A percentile compares a stretch with the other conserved stretches of the same genome.
phyloP scores from a whole-genome alignment of 768 basidiomycete species.

The Suillus subaureus region DNA sequence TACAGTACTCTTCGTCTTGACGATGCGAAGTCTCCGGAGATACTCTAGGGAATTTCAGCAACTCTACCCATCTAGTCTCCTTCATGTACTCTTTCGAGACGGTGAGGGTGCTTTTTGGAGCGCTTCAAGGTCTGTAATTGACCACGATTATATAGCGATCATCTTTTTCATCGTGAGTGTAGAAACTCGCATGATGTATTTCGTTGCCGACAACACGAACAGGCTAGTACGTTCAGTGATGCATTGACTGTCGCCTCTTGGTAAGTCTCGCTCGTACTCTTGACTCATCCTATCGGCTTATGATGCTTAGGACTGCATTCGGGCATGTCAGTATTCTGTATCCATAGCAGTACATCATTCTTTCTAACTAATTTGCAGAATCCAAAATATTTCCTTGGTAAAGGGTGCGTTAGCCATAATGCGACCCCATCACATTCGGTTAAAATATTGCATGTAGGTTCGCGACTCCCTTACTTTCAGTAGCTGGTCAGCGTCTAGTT shows the following conservation, averaged over 20 bases:
- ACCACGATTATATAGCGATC: constrained; percentile 2
- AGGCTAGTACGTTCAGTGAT: constrained; percentile 11
- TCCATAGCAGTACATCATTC: not conserved
- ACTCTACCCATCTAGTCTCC: constrained; percentile 11
- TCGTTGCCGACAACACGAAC: not conserved
- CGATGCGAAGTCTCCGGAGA: constrained; percentile 13
- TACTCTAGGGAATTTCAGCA: constrained; percentile 2
- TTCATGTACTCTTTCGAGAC: constrained; percentile 8
- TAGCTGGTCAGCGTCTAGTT: constrained; percentile 21
- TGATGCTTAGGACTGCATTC: constrained; percentile 14
- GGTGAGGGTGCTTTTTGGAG: not conserved
- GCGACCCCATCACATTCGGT: not conserved
- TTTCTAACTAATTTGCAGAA: constrained; percentile 10
- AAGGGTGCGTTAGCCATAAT: constrained; percentile 5
- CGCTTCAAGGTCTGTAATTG: not conserved
- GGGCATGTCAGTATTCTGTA: constrained; percentile 3
- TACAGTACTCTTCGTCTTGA: constrained; percentile 8
- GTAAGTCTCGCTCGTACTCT: constrained; percentile 9
- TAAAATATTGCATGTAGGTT: constrained; percentile 13
- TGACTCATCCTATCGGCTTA: not conserved
- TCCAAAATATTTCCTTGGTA: constrained; percentile 13
- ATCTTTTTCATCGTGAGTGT: constrained; percentile 9
- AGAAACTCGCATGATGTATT: not conserved
- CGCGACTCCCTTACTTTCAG: constrained; percentile 15
- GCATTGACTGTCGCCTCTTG: constrained; percentile 14